Percentiles rank a stretch among this genome's conserved stretches.
phyloP scores from a whole-genome alignment of 805 yeast genomes.

The Metschnikowia continentalis region DNA sequence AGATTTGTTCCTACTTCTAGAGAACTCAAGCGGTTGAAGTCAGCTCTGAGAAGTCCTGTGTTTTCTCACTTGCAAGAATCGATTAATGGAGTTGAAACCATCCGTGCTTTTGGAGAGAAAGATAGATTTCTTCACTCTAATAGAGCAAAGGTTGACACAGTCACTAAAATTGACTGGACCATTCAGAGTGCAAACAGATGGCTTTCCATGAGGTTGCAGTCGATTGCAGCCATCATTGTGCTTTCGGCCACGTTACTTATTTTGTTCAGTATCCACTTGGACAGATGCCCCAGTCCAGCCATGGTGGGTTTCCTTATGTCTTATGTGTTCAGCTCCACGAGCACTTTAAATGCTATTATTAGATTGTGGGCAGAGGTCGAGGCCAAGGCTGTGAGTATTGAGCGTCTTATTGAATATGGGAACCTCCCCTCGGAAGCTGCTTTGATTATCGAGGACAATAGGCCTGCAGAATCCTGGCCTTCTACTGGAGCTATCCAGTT shows the following conservation, averaged over 20 bases:
- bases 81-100: conserved; percentile 33
- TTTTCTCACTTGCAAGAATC: conserved; percentile 37
- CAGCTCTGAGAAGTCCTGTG: conserved; percentile 30
- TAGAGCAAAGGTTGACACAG: conserved; percentile 23
- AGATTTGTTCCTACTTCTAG: conserved; percentile 33
- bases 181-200: conserved; percentile 29
- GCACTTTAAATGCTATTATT: conserved; percentile 28
- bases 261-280: conserved; percentile 22
- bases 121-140: conserved; percentile 28
- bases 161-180: conserved; percentile 21
- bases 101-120: conserved; percentile 28
- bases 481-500: conserved; percentile 21
- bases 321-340: conserved; percentile 30
- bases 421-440: conserved; percentile 22
- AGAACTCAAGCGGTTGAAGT: conserved; percentile 30
- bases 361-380: conserved; percentile 35
- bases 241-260: conserved; percentile 26
- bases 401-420: conserved; percentile 36
- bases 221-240: conserved; percentile 32
- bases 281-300: conserved; percentile 26
- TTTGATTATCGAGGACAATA: conserved; percentile 25
- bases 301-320: conserved; percentile 38
- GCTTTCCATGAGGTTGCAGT: conserved; percentile 36
- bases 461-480: conserved; percentile 26
- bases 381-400: conserved; percentile 31